Evolutionary conservation across 148 eudicot species (phyloP).

Genomic region (Heliosperma pusillum): DNA sequence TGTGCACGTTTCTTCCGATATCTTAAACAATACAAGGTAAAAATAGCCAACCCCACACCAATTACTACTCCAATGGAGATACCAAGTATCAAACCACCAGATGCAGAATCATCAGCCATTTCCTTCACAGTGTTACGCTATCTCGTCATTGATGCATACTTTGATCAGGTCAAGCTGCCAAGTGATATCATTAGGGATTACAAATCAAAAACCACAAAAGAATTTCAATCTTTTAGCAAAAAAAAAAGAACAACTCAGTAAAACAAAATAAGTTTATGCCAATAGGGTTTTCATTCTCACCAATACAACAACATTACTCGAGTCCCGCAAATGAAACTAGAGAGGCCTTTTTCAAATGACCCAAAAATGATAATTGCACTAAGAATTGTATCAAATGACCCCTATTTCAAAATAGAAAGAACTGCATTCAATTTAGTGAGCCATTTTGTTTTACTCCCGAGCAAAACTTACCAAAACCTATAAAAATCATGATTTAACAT

Average conservation of each 20-base stretch:
- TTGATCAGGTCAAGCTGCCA: slow-evolving; percentile 38
- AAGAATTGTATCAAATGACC: too few relatives aligned
- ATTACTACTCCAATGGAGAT: slow-evolving; percentile 85
- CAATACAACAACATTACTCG: neutral
- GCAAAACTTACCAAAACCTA: too few relatives aligned
- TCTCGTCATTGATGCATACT: slow-evolving; percentile 23
- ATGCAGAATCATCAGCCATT: slow-evolving; percentile 57
- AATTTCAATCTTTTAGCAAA: neutral
- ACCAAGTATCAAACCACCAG: slow-evolving; percentile 71
- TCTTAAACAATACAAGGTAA: slow-evolving; percentile 57
- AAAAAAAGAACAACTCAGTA: neutral
- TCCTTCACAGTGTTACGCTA: slow-evolving; percentile 21
- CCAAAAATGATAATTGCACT: too few relatives aligned
- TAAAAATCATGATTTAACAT: neutral
- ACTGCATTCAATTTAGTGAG: too few relatives aligned
- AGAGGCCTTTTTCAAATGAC: too few relatives aligned
- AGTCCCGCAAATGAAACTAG: neutral
- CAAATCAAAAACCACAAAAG: neutral
- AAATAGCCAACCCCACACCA: slow-evolving; percentile 63
- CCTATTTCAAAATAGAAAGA: too few relatives aligned
- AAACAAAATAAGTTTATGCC: neutral
- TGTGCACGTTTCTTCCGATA: slow-evolving; percentile 56
- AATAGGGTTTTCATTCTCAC: neutral
- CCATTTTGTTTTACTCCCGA: too few relatives aligned
- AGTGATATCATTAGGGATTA: neutral